Evolutionary conservation across 1,284 basidiomycete species (phyloP).

Genomic region (Ganoderma meredithae): DNA sequence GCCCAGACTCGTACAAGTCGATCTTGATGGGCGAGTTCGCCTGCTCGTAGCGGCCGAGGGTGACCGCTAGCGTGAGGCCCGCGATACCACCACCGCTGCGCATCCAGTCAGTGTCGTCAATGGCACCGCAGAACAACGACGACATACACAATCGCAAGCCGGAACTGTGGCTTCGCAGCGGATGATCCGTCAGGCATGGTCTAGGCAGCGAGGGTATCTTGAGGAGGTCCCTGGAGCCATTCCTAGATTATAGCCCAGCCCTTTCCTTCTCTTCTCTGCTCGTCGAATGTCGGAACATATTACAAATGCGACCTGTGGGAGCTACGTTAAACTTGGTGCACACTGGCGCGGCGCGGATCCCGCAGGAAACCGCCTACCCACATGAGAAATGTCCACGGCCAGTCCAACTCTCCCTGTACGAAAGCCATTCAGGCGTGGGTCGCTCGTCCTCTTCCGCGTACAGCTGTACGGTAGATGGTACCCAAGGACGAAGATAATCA

Average conservation of each 20-base stretch:
- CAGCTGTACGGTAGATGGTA: background rate
- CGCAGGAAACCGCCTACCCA: background rate
- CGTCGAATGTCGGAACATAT: background rate
- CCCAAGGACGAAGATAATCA: background rate
- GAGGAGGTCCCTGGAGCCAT: background rate
- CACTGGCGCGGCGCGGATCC: background rate
- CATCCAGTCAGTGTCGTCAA: background rate
- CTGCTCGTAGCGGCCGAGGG: constrained; percentile 41
- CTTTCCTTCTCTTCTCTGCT: background rate
- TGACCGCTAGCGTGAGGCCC: constrained; percentile 46
- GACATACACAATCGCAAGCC: constrained; percentile 27
- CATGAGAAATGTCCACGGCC: constrained; percentile 5
- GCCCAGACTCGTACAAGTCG: constrained; percentile 46
- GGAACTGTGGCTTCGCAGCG: constrained; percentile 19
- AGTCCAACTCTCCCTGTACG: background rate
- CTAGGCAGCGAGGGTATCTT: background rate
- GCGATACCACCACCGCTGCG: constrained; percentile 48
- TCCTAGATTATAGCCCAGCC: background rate
- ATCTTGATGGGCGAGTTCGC: constrained; percentile 37
- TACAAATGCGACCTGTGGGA: background rate
- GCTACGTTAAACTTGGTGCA: background rate
- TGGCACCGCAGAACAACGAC: background rate
- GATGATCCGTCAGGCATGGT: constrained; percentile 13
- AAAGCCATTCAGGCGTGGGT: background rate
- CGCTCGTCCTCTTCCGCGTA: background rate